phyloP scores from a whole-genome alignment of 257 asterid species.

The Fraxinus anomala region DNA sequence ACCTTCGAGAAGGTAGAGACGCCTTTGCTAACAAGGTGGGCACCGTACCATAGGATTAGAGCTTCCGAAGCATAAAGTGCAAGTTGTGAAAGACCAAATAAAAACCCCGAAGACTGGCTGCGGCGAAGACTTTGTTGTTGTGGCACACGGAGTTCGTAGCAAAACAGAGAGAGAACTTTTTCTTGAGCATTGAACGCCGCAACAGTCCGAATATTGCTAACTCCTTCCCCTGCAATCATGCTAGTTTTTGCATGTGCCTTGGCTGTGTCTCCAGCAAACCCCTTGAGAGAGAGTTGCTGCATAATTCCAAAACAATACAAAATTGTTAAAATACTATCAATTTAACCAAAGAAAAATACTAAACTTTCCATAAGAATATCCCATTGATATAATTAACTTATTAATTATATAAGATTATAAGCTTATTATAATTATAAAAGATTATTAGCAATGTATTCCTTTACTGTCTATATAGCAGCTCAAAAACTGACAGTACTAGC shows the following conservation, averaged over 20 bases:
- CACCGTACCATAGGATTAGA: constrained; percentile 87
- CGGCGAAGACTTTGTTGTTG: constrained; percentile 68
- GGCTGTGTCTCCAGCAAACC: constrained; percentile 98
- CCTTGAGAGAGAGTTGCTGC: constrained; percentile 96
- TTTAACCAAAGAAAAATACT: not conserved
- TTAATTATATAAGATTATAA: not conserved
- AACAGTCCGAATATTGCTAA: constrained; percentile 93
- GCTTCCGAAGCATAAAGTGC: constrained; percentile 98
- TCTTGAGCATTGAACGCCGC: constrained; percentile 96
- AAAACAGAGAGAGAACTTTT: constrained; percentile 67
- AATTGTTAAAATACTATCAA: not conserved
- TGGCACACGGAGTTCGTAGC: constrained; percentile 76
- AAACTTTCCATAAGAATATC: not conserved
- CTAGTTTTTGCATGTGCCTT: constrained; percentile 96
- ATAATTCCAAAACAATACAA: not conserved
- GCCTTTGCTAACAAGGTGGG: constrained; percentile 80
- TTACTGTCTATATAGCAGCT: not conserved
- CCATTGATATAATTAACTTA: not conserved
- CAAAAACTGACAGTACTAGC: not conserved
- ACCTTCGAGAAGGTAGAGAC: constrained; percentile 88
- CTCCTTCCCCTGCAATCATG: constrained; percentile 99
- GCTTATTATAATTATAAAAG: not conserved
- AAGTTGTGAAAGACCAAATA: constrained; percentile 93
- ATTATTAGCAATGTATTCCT: not conserved
- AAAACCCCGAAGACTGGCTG: constrained; percentile 70